Base-by-base conservation (phyloP, 2,329 filamentous ascomycete genomes). In the Beauveria varroae region DNA sequence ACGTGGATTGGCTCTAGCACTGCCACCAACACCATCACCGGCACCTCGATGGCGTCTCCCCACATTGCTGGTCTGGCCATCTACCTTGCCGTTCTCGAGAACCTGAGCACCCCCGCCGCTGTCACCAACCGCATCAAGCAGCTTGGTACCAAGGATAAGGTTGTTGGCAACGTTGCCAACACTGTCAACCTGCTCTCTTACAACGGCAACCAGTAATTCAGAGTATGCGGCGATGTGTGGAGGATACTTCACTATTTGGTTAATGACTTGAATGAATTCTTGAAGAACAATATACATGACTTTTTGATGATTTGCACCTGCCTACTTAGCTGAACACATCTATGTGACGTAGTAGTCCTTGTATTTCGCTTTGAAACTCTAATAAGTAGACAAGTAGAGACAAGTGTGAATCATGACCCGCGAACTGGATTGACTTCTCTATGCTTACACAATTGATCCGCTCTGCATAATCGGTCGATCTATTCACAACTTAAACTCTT, bases 1-100 rank as follows among this genome's bases (percentile, higher is more conserved):
- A 66, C 79, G 0, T 81, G 74, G 72, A 76, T 75, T 60, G 71
- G 72, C 51, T 68, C 69, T 53, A 73, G 70, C 57, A 63, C 67
- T 14, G 75, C 77, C 16, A 73, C 64, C 34, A 68, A 70, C 28
- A 70, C 65, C 1, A 72, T 79, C 55, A 76, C 73, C 1, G 81
- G 82, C 24, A 85, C 82, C 2, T 81, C 77, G 0, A 83, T 83
- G 79, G 78, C 81, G 10, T 70, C 75, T 9, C 82, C 81, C 3
- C 79, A 82, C 62, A 73, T 84, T 22, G 56, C 46, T 14, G 56
- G 56, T 16, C 56, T 58, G 34, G 56, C 56, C 34, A 41, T 58
- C 24, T 57, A 83, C 67, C 47, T 57, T 44, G 56, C 56, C 26
- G 56, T 57, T 50, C 37, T 59, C 18, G 54, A 62, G 49, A 51